A percentile compares a stretch with the other conserved stretches of the same genome.
These are phyloP conservation scores for Mortierella hygrophila DNA, from an alignment of 192 early-diverging fungal genomes.

Conservation along the genomic window DNA sequence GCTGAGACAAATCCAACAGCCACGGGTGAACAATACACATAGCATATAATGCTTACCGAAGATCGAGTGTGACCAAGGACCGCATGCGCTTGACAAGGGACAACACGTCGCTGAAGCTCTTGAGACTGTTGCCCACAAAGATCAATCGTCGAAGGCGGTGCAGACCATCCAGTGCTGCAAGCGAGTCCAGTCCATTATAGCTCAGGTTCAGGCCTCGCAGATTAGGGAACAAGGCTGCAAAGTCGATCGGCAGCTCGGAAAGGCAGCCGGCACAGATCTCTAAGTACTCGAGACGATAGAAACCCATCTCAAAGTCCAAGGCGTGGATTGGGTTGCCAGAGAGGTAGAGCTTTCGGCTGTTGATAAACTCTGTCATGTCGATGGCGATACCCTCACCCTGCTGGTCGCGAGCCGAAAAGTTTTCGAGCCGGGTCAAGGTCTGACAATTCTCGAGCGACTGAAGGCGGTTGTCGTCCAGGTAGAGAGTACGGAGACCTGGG, in stretches of 20 bases:
- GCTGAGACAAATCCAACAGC: background rate
- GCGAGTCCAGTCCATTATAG: constrained; percentile 55
- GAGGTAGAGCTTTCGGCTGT: constrained; percentile 45
- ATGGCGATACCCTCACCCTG: constrained; percentile 59
- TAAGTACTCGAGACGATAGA: constrained; percentile 61
- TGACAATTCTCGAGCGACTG: constrained; percentile 51
- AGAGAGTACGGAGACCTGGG: constrained; percentile 58
- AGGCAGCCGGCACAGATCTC: constrained; percentile 60
- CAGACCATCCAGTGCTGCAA: constrained; percentile 50
- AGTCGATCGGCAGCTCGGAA: constrained; percentile 53
- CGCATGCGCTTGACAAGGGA: constrained; percentile 51
- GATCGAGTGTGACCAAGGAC: constrained; percentile 43
- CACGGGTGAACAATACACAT: background rate
- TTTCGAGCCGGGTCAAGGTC: constrained; percentile 46
- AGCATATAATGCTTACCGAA: constrained; percentile 3
- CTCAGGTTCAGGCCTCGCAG: constrained; percentile 56
- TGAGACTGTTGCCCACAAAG: constrained; percentile 60
- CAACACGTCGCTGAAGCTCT: constrained; percentile 45
- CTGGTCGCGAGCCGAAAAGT: constrained; percentile 62
- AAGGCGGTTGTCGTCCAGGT: constrained; percentile 62
- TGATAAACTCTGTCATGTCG: constrained; percentile 43
- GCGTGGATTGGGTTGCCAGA: constrained; percentile 56
- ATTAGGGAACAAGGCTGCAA: constrained; percentile 57
- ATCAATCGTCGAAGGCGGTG: constrained; percentile 57
- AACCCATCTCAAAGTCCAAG: constrained; percentile 50